These are phyloP conservation scores for Bauhinia variegata DNA, from an alignment of 306 rosid genomes.

Conservation along the genomic window DNA sequence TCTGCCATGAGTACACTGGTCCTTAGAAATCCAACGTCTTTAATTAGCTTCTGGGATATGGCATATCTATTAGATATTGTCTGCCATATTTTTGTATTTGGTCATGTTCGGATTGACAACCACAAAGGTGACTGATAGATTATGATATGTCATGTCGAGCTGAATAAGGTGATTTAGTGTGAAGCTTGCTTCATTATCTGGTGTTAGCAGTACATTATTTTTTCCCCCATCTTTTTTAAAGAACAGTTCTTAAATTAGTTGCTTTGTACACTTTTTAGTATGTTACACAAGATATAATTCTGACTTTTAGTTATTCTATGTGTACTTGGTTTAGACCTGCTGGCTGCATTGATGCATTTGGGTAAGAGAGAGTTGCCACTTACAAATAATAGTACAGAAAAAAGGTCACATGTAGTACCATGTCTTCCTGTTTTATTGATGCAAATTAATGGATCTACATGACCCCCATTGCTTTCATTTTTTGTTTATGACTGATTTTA, in stretches of 20 bases:
- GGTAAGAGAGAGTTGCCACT: background rate
- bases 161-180: conserved; percentile 6
- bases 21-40: conserved; percentile 23
- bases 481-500: conserved; percentile 20
- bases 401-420: conserved; percentile 1
- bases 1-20: background rate
- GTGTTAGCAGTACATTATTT: conserved; percentile 26
- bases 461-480: conserved; percentile 24
- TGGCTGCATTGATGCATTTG: conserved; percentile 8
- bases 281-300: conserved; percentile 8
- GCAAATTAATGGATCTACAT: conserved; percentile 1
- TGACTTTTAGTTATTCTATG: conserved; percentile 4
- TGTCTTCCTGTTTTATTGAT: background rate
- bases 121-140: background rate
- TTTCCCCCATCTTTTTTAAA: conserved; percentile 21
- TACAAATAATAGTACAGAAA: background rate
- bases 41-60: conserved; percentile 1
- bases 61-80: conserved; percentile 9
- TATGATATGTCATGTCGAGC: conserved; percentile 22
- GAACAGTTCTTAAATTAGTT: conserved; percentile 12
- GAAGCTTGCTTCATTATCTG: conserved; percentile 11
- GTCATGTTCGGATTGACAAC: background rate
- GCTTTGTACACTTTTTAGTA: conserved; percentile 10
- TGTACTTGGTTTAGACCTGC: conserved; percentile 7
- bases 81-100: conserved; percentile 25